Base-by-base conservation (phyloP, 768 basidiomycete species). In the Daedaleopsis sinensis region DNA sequence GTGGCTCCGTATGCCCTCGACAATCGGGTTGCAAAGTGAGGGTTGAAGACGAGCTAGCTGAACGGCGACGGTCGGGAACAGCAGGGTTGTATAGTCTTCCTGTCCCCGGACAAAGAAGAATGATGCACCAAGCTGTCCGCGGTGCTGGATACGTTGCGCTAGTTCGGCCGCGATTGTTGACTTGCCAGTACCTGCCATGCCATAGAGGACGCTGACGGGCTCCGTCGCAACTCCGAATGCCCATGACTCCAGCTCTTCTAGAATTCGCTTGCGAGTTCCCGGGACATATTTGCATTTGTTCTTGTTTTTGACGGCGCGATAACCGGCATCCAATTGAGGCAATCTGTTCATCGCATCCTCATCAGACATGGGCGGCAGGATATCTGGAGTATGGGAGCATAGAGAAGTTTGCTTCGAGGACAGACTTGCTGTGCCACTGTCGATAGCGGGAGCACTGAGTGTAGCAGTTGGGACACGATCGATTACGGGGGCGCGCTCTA, bases 121-220 rank as follows among this genome's bases (percentile, higher is more conserved):
- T 2, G 55, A 57, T 18, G 64, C 67, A 1, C 61, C 66, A 2
- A 67, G 58, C 15, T 62, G 50, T 12, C 44, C 37, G 19, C 38
- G 39, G 12, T 35, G 38, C 5, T 23, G 15, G 38, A 57, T 50
- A 11, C 42, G 32, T 18, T 24, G 16, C 2, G 62, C 58, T 19
- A 68, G 50, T 24, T 62, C 52, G 23, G 57, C 52, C 19, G 65
- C 65, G 44, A 65, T 59, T 1, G 65, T 43, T 5, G 67, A 68
- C 52, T 68, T 65, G 35, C 64, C 67, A 0, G 59, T 49, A 13
- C 64, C 64, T 1, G 67, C 58, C 3, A 38, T 44, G 12, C 67
- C 65, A 21, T 21, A 23, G 18, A 68, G 50, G 15, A 66, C 16
- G 38, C 65, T 38, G 5, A 65, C 35, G 1, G 54, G 49, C n/a